Conservation (phyloP, 495 filamentous ascomycete species). For the Penicillium daleae region DNA sequence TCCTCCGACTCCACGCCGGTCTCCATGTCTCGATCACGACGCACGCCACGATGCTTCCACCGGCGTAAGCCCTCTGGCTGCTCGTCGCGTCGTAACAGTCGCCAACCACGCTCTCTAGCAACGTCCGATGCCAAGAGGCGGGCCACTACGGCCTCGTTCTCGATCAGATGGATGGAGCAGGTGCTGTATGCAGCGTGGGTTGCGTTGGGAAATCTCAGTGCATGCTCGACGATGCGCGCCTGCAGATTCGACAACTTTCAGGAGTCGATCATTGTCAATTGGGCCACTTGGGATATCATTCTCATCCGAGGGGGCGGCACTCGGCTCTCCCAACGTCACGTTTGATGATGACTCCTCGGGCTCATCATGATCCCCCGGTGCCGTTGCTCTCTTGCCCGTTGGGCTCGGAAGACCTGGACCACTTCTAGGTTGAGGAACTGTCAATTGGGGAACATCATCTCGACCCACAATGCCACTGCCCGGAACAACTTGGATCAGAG, state of each 20-base stretch:
- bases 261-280: conserved; percentile 56
- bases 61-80: conserved; percentile 70
- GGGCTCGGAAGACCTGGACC: conserved; percentile 25
- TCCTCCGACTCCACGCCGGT: conserved; percentile 1
- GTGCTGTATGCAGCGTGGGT: conserved; percentile 85
- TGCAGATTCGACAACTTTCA: conserved; percentile 75
- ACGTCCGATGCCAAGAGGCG: conserved; percentile 65
- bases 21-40: conserved; percentile 34
- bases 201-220: conserved; percentile 80
- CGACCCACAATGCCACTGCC: conserved; percentile 92
- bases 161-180: conserved; percentile 81
- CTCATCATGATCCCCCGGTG: conserved; percentile 29
- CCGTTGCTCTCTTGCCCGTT: conserved; percentile 51
- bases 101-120: conserved; percentile 74
- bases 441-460: conserved; percentile 69
- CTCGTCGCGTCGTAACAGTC: conserved; percentile 66
- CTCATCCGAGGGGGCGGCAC: conserved; percentile 36
- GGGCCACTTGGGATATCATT: conserved; percentile 36
- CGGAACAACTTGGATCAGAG: conserved; percentile 94
- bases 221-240: conserved; percentile 75
- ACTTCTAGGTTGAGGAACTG: conserved; percentile 40
- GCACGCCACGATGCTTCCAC: conserved; percentile 71
- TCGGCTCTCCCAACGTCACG: conserved; percentile 15
- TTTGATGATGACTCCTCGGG: conserved; percentile 20
- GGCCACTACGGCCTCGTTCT: conserved; percentile 86